Percentiles rank a stretch among this genome's conserved stretches.
Evolutionary conservation across 352 stramenopile genomes (phyloP).

Genomic region (Phytophthora lateralis): DNA sequence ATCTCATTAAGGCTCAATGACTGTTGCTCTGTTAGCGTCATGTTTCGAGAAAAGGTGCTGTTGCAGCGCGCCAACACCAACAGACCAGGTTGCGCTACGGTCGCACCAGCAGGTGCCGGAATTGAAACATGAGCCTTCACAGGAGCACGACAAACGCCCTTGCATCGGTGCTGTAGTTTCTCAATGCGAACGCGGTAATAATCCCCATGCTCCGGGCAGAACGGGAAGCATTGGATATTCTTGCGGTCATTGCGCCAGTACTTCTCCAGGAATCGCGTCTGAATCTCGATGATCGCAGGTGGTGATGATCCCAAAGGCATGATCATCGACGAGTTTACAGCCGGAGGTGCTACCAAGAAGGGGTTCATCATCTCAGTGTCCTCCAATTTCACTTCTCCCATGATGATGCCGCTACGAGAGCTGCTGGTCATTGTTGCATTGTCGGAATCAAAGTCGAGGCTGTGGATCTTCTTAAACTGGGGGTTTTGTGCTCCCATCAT

Average conservation of each 20-base stretch:
- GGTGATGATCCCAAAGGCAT: conserved; percentile 20
- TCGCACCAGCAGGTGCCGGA: conserved; percentile 32
- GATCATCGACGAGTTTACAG: conserved; percentile 13
- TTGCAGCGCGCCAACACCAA: conserved; percentile 82
- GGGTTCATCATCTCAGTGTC: conserved; percentile 52
- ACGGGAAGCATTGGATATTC: conserved; percentile 93
- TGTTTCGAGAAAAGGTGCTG: conserved; percentile 80
- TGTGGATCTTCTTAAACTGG: conserved; percentile 75
- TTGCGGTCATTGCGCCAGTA: conserved; percentile 93
- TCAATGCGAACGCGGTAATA: conserved; percentile 91
- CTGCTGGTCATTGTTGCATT: conserved; percentile 34
- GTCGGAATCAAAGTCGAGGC: conserved; percentile 71
- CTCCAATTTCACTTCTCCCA: conserved; percentile 37
- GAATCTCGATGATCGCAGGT: conserved; percentile 72
- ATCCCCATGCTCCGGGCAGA: conserved; percentile 88
- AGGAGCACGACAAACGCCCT: conserved; percentile 82
- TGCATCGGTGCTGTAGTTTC: conserved; percentile 81
- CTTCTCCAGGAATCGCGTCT: conserved; percentile 87
- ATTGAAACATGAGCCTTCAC: conserved; percentile 78
- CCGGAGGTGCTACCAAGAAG: conserved; percentile 42
- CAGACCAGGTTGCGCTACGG: conserved; percentile 43
- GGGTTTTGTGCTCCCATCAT: conserved; percentile 14
- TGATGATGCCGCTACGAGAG: conserved; percentile 24
- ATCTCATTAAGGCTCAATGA: conserved; percentile 64
- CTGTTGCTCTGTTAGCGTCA: conserved; percentile 52